Evolutionary conservation across 805 yeast genomes (phyloP).

Genomic region (Zygoascus tannicola): DNA sequence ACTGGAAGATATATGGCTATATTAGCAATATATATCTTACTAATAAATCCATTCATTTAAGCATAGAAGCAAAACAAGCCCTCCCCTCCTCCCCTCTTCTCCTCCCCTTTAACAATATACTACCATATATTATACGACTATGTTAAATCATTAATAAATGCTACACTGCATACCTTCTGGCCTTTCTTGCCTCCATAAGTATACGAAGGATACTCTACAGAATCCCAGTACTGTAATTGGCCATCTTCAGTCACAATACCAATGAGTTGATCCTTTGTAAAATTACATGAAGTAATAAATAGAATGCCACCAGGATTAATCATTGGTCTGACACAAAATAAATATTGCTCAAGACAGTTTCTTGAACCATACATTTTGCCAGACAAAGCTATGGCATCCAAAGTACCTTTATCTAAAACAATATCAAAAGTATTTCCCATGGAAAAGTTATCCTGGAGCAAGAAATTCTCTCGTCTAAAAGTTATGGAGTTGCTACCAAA

Average conservation of each 20-base stretch:
- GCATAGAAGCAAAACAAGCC: too few relatives aligned
- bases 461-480: conserved; percentile 65
- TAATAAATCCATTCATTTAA: too few relatives aligned
- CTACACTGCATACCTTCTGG: conserved; percentile 77
- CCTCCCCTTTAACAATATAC: too few relatives aligned
- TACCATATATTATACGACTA: too few relatives aligned
- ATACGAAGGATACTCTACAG: conserved; percentile 68
- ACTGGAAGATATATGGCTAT: too few relatives aligned
- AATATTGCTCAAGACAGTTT: conserved; percentile 39
- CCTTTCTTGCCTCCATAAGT: conserved; percentile 88
- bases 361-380: conserved; percentile 39
- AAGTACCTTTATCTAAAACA: conserved; percentile 86
- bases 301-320: conserved; percentile 51
- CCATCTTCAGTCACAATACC: conserved; percentile 40
- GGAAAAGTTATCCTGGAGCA: conserved; percentile 30
- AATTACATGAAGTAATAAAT: conserved; percentile 85
- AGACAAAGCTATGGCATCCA: conserved; percentile 92
- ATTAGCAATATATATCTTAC: too few relatives aligned
- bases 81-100: too few relatives aligned
- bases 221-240: conserved; percentile 46
- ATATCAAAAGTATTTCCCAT: conserved; percentile 49
- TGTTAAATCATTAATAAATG: too few relatives aligned
- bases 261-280: conserved; percentile 70
- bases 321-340: conserved; percentile 46
- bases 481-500: conserved; percentile 30